Evolutionary conservation across 1,284 basidiomycete species (phyloP).

Genomic region (Xerocomus alliaceus): DNA sequence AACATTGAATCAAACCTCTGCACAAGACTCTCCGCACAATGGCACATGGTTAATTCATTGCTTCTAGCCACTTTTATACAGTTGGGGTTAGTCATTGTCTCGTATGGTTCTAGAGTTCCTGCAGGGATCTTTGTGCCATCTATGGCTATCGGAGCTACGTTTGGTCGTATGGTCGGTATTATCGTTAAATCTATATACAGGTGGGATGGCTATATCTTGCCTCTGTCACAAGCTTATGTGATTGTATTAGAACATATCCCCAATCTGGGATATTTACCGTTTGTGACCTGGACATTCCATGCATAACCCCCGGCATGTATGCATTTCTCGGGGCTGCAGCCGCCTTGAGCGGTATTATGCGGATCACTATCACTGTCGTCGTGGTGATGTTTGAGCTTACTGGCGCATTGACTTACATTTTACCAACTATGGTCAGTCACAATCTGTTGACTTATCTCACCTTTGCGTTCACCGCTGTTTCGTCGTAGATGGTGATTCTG

Average conservation of each 20-base stretch:
- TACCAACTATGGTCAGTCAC: constrained; percentile 90
- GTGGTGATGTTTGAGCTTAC: constrained; percentile 99
- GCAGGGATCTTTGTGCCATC: constrained; percentile 98
- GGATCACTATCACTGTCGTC: constrained; percentile 96
- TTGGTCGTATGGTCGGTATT: constrained; percentile 95
- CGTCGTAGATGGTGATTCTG: constrained; percentile 84
- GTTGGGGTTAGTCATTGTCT: constrained; percentile 86
- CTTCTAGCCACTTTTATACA: constrained; percentile 91
- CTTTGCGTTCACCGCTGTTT: constrained; percentile 5
- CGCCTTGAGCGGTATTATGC: constrained; percentile 93
- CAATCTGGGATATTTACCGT: constrained; percentile 86
- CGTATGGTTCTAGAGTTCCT: constrained; percentile 96
- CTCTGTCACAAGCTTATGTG: not conserved
- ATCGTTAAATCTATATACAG: constrained; percentile 90
- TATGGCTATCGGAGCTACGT: constrained; percentile 96
- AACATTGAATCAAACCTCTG: constrained; percentile 18
- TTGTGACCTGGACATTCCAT: constrained; percentile 91
- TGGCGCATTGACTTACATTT: constrained; percentile 95
- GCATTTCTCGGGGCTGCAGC: constrained; percentile 95
- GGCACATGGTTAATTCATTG: constrained; percentile 93
- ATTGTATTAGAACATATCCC: constrained; percentile 72
- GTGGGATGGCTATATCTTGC: constrained; percentile 51
- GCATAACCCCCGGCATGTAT: constrained; percentile 98
- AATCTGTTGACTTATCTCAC: not conserved
- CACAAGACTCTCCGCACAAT: constrained; percentile 84